These are phyloP conservation scores for Delphinella strobiligena DNA, from an alignment of 2,329 filamentous ascomycete species.

Conservation along the genomic window DNA sequence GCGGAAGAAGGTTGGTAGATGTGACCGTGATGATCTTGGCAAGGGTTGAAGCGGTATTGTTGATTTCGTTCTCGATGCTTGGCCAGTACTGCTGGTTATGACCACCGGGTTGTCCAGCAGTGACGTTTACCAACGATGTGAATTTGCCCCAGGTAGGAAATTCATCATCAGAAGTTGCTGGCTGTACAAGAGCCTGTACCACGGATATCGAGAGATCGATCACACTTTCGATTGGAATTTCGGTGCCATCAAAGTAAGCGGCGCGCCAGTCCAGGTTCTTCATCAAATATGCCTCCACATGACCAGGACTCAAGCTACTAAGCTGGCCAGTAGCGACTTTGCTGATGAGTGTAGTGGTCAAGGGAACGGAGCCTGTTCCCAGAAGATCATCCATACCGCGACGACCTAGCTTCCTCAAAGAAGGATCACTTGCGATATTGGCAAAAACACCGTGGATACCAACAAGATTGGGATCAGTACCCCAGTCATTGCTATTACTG, in stretches of 20 bases:
- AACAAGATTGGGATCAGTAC: constrained; percentile 41
- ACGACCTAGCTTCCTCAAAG: constrained; percentile 7
- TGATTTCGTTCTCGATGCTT: constrained; percentile 2
- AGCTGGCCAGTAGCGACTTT: constrained; percentile 23
- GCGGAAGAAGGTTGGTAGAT: no score
- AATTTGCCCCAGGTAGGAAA: constrained; percentile 28
- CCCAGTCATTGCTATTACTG: constrained; percentile 37
- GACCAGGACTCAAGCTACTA: constrained; percentile 14
- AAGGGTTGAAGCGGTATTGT: neutral
- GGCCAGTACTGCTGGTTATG: constrained; percentile 9
- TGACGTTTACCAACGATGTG: constrained; percentile 16
- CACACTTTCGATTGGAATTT: constrained; percentile 21
- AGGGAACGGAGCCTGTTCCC: constrained; percentile 30
- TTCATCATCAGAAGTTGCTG: constrained; percentile 20
- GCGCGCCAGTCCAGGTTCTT: constrained; percentile 24
- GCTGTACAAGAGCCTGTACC: constrained; percentile 25
- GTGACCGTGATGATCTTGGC: no score
- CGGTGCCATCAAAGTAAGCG: constrained; percentile 21
- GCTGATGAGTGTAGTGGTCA: constrained; percentile 30
- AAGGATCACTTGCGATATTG: constrained; percentile 13
- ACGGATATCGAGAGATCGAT: constrained; percentile 28
- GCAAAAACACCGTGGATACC: constrained; percentile 46
- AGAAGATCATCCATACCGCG: constrained; percentile 16
- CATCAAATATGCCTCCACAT: constrained; percentile 19
- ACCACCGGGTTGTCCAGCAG: constrained; percentile 14